A percentile compares a stretch with the other conserved stretches of the same genome.
phyloP scores from a whole-genome alignment of 2,329 filamentous ascomycete genomes.

The Aspergillus thermomutatus region DNA sequence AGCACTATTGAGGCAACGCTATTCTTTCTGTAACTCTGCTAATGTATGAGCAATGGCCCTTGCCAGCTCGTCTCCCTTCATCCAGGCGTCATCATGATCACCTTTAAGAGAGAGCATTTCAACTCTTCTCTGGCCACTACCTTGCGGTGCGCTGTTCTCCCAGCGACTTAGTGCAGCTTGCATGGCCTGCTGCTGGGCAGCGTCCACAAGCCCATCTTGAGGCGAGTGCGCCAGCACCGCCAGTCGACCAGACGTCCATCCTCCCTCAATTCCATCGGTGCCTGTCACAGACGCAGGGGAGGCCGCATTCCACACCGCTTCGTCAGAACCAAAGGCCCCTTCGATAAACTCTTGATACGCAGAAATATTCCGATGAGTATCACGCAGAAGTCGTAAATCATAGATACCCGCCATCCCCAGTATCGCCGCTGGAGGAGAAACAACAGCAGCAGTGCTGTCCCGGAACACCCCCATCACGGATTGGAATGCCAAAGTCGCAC shows the following conservation, averaged over 20 bases:
- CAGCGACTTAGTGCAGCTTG: conserved; percentile 50
- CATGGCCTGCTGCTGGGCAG: conserved; percentile 41
- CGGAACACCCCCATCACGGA: conserved; percentile 35
- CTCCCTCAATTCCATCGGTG: conserved; percentile 27
- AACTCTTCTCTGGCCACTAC: conserved; percentile 38
- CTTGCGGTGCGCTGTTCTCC: conserved; percentile 26
- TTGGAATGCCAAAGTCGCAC: conserved; percentile 46
- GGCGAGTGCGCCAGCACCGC: conserved; percentile 40
- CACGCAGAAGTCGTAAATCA: conserved; percentile 36
- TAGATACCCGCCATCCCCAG: conserved; percentile 46
- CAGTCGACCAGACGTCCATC: conserved; percentile 33
- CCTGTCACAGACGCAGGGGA: conserved; percentile 37
- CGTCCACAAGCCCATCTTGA: conserved; percentile 42
- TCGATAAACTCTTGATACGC: conserved; percentile 40
- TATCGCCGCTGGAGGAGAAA: conserved; percentile 34
- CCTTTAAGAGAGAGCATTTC: conserved; percentile 37
- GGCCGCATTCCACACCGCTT: conserved; percentile 35
- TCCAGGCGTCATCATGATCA: conserved; percentile 43
- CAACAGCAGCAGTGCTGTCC: conserved; percentile 8
- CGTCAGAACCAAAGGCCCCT: conserved; percentile 41
- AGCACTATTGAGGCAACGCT: background rate
- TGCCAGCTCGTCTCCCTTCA: conserved; percentile 39
- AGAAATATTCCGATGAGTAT: conserved; percentile 27
- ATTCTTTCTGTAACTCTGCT: conserved; percentile 25
- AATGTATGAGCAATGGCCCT: conserved; percentile 33